These are phyloP conservation scores for Sanghuangporus baumii DNA, from an alignment of 1,284 basidiomycete species.

Conservation along the genomic window DNA sequence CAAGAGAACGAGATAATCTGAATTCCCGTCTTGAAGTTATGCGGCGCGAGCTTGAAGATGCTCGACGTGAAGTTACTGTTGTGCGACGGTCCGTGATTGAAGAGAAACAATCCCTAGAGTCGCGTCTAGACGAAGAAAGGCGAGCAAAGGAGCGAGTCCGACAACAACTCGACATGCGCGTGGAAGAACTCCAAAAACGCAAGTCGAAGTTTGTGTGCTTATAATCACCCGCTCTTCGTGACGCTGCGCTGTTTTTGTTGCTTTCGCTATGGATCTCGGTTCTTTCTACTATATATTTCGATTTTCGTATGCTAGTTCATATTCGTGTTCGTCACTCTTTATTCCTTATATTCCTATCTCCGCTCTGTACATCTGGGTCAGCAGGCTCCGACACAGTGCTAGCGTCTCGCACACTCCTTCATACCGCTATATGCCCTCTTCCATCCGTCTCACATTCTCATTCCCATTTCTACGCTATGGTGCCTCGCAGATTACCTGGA, in stretches of 20 bases:
- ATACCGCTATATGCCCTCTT: conserved; percentile 23
- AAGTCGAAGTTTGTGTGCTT: conserved; percentile 85
- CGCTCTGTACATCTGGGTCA: conserved; percentile 5
- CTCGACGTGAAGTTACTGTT: conserved; percentile 70
- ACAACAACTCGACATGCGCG: conserved; percentile 76
- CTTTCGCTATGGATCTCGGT: conserved; percentile 18
- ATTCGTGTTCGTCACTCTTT: conserved; percentile 15
- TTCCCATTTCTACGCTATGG: neutral
- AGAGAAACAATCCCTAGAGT: conserved; percentile 80
- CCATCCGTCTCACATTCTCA: conserved; percentile 19
- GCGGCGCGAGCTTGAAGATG: conserved; percentile 63
- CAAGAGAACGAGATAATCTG: conserved; percentile 75
- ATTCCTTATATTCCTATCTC: conserved; percentile 10
- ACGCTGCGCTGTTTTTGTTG: neutral
- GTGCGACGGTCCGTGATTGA: conserved; percentile 76
- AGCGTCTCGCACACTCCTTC: conserved; percentile 13
- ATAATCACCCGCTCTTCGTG: conserved; percentile 31
- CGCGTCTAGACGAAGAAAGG: conserved; percentile 75
- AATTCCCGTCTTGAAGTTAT: conserved; percentile 58
- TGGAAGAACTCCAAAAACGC: conserved; percentile 76
- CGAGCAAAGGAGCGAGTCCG: conserved; percentile 77
- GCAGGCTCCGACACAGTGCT: conserved; percentile 9
- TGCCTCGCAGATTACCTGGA: neutral
- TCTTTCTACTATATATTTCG: neutral
- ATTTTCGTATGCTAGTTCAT: conserved; percentile 2